phyloP scores from a whole-genome alignment of 78 protist species.

The Dictyostelium purpureum region DNA sequence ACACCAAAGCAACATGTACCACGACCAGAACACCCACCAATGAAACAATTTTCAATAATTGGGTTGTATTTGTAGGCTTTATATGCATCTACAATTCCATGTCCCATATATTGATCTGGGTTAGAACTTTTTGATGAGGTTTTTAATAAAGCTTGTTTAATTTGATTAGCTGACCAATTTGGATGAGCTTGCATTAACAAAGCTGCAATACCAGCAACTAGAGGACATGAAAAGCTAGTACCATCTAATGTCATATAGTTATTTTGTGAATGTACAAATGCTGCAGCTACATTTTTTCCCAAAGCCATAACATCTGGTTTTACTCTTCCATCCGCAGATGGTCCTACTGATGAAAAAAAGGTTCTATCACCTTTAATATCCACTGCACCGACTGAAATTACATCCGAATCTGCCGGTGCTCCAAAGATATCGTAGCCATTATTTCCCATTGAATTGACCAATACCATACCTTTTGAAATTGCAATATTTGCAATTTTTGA shows the following conservation, averaged over 20 bases:
- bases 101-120: background rate
- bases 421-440: slow-evolving; percentile 1
- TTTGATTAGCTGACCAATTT: slow-evolving; percentile 31
- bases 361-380: background rate
- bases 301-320: slow-evolving; percentile 72
- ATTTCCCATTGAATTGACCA: slow-evolving; percentile 54
- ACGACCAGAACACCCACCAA: background rate
- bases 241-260: slow-evolving; percentile 32
- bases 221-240: slow-evolving; percentile 70
- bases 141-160: slow-evolving; percentile 22
- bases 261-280: background rate
- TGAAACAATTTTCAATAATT: background rate
- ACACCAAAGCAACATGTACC: background rate
- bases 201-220: slow-evolving; percentile 61
- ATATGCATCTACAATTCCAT: slow-evolving; percentile 40
- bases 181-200: slow-evolving; percentile 59
- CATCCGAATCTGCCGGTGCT: slow-evolving; percentile 67
- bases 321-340: slow-evolving; percentile 64
- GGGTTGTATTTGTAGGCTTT: slow-evolving; percentile 2
- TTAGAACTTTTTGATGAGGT: background rate
- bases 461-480: slow-evolving; percentile 44
- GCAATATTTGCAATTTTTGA: slow-evolving; percentile 54
- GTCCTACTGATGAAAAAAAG: slow-evolving; percentile 60
- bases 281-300: slow-evolving; percentile 32
- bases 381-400: slow-evolving; percentile 59